A percentile compares a stretch with the other conserved stretches of the same genome.
Conservation (phyloP, 805 yeast species). For the Candida broadrunensis region DNA sequence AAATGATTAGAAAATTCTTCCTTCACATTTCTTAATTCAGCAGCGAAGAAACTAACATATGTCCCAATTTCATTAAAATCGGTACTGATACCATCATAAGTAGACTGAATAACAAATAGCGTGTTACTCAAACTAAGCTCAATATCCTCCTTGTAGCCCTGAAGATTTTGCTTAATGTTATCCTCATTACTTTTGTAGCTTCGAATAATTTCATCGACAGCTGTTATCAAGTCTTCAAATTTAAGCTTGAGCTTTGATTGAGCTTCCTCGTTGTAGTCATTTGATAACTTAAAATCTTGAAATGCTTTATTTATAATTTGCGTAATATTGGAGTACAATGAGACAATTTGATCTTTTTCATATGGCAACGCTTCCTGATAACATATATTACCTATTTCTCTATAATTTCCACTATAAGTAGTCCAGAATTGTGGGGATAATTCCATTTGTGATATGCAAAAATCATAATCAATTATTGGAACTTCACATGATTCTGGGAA, state of each 20-base stretch:
- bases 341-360: slow-evolving; percentile 49
- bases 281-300: slow-evolving; percentile 7
- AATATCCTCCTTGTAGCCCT: slow-evolving; percentile 5
- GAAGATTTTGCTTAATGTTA: slow-evolving; percentile 1
- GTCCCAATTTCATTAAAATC: slow-evolving; percentile 4
- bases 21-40: slow-evolving; percentile 1
- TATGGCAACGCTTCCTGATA: slow-evolving; percentile 48
- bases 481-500: slow-evolving; percentile 27
- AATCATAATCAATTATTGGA: slow-evolving; percentile 12
- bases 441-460: slow-evolving; percentile 43
- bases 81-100: slow-evolving; percentile 5
- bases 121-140: slow-evolving; percentile 3
- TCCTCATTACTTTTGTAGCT: background rate
- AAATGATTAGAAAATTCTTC: background rate
- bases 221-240: slow-evolving; percentile 10
- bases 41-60: slow-evolving; percentile 4
- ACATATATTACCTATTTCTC: slow-evolving; percentile 52
- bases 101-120: slow-evolving; percentile 1
- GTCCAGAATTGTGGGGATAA: slow-evolving; percentile 67
- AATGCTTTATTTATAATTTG: slow-evolving; percentile 10
- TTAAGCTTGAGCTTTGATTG: slow-evolving; percentile 7
- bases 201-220: slow-evolving; percentile 3
- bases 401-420: slow-evolving; percentile 63
- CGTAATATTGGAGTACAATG: slow-evolving; percentile 48
- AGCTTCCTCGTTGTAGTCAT: slow-evolving; percentile 5